Evolutionary conservation across 441 rosid species (phyloP).

Genomic region (Populus hybrid): DNA sequence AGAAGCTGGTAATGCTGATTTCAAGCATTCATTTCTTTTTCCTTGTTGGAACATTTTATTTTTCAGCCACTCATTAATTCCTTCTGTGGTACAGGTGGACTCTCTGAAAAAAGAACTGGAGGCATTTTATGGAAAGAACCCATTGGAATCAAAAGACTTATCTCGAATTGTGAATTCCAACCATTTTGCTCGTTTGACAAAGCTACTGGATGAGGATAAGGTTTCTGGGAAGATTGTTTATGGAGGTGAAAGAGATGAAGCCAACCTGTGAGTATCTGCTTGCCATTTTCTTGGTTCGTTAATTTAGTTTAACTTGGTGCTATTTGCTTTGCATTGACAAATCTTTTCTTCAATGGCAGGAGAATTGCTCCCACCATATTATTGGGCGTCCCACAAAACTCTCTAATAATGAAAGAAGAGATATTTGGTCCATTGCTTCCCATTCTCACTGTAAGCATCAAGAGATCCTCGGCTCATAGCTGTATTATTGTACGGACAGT

Average conservation of each 20-base stretch:
- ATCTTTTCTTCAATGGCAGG: constrained; percentile 35
- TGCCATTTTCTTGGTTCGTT: constrained; percentile 4
- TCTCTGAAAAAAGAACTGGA: constrained; percentile 60
- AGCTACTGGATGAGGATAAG: constrained; percentile 78
- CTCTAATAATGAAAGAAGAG: constrained; percentile 70
- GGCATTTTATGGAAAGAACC: constrained; percentile 71
- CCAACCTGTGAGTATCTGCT: constrained; percentile 63
- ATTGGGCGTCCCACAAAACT: constrained; percentile 58
- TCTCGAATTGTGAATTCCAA: constrained; percentile 78
- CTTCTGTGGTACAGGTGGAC: constrained; percentile 52
- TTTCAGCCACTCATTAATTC: constrained; percentile 8
- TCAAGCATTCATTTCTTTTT: neutral
- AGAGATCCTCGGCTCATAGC: neutral
- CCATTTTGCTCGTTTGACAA: constrained; percentile 77
- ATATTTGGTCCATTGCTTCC: constrained; percentile 87
- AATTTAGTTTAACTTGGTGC: constrained; percentile 8
- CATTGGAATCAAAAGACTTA: constrained; percentile 77
- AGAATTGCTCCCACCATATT: constrained; percentile 68
- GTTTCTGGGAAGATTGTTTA: constrained; percentile 70
- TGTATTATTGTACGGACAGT: neutral
- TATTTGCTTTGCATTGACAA: neutral
- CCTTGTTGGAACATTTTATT: neutral
- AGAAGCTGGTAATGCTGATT: constrained; percentile 47
- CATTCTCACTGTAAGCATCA: constrained; percentile 44
- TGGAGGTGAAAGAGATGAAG: constrained; percentile 77